A percentile compares a stretch with the other conserved stretches of the same genome.
phyloP scores from a whole-genome alignment of 129 eudicot genomes.

The Lonicera japonica region DNA sequence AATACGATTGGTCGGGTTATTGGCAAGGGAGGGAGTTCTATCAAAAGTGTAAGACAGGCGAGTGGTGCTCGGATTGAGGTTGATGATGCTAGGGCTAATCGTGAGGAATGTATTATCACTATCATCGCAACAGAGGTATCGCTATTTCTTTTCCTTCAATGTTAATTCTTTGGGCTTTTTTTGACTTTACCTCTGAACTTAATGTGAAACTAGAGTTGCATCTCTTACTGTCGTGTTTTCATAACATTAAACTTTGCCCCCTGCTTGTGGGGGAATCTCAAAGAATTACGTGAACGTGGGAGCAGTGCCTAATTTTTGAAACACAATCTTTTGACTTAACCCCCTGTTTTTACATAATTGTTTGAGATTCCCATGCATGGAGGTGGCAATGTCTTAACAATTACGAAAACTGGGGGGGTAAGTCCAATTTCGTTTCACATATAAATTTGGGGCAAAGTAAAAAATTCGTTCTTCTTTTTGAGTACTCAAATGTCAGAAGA shows the following conservation, averaged over 20 bases:
- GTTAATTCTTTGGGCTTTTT: not conserved
- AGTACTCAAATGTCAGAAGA: too few relatives aligned
- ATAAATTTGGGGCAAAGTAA: too few relatives aligned
- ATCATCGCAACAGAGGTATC: conserved; percentile 69
- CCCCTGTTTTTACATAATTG: too few relatives aligned
- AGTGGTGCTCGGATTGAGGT: conserved; percentile 92
- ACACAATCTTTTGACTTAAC: too few relatives aligned
- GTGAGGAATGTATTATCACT: conserved; percentile 61
- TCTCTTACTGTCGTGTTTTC: not conserved
- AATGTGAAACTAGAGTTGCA: not conserved
- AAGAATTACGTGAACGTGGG: too few relatives aligned
- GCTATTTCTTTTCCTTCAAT: not conserved
- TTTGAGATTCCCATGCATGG: too few relatives aligned
- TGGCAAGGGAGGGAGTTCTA: conserved; percentile 80
- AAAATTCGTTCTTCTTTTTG: too few relatives aligned
- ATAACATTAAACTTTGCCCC: not conserved
- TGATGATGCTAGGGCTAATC: conserved; percentile 57
- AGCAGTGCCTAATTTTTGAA: too few relatives aligned
- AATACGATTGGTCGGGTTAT: conserved; percentile 89
- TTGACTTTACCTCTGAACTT: not conserved
- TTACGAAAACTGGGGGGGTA: too few relatives aligned
- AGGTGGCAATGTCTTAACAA: too few relatives aligned
- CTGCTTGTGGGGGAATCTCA: too few relatives aligned
- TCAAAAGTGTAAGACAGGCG: conserved; percentile 80
- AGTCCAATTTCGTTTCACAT: too few relatives aligned